Base-by-base conservation (phyloP, 2,329 filamentous ascomycete species). In the Ceratocystis ficicola region DNA sequence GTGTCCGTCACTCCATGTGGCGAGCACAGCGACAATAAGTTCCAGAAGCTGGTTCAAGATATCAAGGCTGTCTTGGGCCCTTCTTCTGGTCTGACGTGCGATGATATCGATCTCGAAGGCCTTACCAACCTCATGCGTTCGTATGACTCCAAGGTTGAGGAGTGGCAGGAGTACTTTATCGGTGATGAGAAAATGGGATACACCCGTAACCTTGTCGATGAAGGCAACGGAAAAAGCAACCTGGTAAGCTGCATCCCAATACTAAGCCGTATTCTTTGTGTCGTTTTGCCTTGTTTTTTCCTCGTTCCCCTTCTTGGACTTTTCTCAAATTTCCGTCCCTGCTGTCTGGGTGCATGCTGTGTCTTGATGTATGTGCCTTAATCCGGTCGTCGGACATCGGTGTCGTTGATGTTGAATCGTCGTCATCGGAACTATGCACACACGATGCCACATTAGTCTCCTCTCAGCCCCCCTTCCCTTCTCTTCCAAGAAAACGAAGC, bases 201-300 rank as follows among this genome's bases (percentile, higher is more conserved):
- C 74, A 96, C 92, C 12, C 79, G 92, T 65, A 96, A 96, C 73
- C 81, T 96, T 3, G 90, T 96, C 57, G 90, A 95, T 72, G 87
- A 91, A 73, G 90, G 91, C 2, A 96, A 96, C 71, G 90, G 77
- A 67, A 89, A 89, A 75, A 86, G 85, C 72, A 90, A 90, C 71
- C 74, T 90, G 73, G 85, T 88, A 76, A 72, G 82, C 75, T 57
- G 7, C 30, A 59, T n/a, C 55, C 28, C 28, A 32, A n/a, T n/a
- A 59, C 28, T 28, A 32, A n/a, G 2, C 30, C n/a, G 55, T 17
- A n/a, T 20, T 8, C 36, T 32, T 32, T 17, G 5, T 30, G 30
- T 20, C 30, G 20, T 25, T 59, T 17, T 32, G 5, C 6, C 10
- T 17, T 25, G 22, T 25, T 17, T 36, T 36, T 32, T 30, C n/a